A percentile compares a stretch with the other conserved stretches of the same genome.
Conservation (phyloP, 805 yeast species). For the Ogataea methylovora region DNA sequence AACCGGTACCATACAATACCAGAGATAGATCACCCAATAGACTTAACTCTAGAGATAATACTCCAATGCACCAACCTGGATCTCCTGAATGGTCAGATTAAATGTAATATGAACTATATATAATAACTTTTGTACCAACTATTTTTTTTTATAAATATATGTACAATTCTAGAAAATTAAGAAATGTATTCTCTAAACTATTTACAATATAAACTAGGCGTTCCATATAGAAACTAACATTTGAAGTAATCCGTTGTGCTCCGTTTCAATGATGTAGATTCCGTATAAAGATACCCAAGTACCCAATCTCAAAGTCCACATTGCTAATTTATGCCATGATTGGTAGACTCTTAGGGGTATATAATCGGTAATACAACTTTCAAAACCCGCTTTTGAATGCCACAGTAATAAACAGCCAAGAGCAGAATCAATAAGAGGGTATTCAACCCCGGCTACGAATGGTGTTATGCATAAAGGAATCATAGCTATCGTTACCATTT, state of each 20-base stretch:
- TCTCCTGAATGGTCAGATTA: slow-evolving; percentile 16
- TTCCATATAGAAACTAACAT: slow-evolving; percentile 59
- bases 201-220: slow-evolving; percentile 21
- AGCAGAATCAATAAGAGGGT: slow-evolving; percentile 48
- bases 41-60: slow-evolving; percentile 6
- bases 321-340: slow-evolving; percentile 50
- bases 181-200: too few species aligned
- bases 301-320: slow-evolving; percentile 55
- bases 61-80: slow-evolving; percentile 5
- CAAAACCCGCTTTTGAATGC: slow-evolving; percentile 68
- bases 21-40: slow-evolving; percentile 16
- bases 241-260: slow-evolving; percentile 59
- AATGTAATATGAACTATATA: neutral
- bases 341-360: slow-evolving; percentile 73
- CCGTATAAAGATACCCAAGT: slow-evolving; percentile 65
- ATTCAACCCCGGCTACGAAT: slow-evolving; percentile 45
- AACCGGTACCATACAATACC: neutral
- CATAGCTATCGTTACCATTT: slow-evolving; percentile 50
- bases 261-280: slow-evolving; percentile 56
- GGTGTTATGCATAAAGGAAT: slow-evolving; percentile 61
- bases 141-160: neutral
- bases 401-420: slow-evolving; percentile 47
- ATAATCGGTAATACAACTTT: slow-evolving; percentile 71
- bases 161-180: neutral
- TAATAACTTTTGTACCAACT: too few species aligned